These are phyloP conservation scores for Saccharomyces hybrid DNA, from an alignment of 1,139 yeast genomes.

Conservation along the genomic window DNA sequence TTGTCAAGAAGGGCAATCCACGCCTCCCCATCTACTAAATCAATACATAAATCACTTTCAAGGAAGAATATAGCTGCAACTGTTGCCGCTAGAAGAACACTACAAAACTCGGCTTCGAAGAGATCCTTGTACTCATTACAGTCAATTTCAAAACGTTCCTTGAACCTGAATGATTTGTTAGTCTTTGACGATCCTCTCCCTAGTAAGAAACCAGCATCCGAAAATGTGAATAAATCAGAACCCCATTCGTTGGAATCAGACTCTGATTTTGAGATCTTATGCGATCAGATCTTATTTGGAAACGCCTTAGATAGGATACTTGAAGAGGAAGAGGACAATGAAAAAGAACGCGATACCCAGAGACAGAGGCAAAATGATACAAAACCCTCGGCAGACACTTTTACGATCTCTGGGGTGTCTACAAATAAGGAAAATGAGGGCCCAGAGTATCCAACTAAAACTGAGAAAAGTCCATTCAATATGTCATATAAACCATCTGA, in stretches of 20 bases:
- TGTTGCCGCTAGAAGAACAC: constrained; percentile 12
- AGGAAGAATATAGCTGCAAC: constrained; percentile 3
- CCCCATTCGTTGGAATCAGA: constrained; percentile 12
- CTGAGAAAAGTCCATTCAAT: not conserved
- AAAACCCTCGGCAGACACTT: not conserved
- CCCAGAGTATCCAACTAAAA: not conserved
- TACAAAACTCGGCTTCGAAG: constrained; percentile 29
- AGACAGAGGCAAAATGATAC: not conserved
- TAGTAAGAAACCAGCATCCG: not conserved
- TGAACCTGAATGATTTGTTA: constrained; percentile 28
- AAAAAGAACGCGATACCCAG: not conserved
- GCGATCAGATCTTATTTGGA: constrained; percentile 29
- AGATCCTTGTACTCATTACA: constrained; percentile 29
- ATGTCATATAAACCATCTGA: not conserved
- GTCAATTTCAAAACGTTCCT: constrained; percentile 31
- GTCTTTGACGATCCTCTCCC: constrained; percentile 18
- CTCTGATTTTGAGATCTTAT: constrained; percentile 25
- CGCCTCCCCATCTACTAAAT: constrained; percentile 5
- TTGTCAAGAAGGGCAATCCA: not conserved
- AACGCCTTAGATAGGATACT: constrained; percentile 21
- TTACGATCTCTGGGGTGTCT: not conserved
- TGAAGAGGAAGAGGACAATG: constrained; percentile 21
- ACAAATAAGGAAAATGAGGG: not conserved
- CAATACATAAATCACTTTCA: constrained; percentile 5
- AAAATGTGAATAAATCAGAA: not conserved